Evolutionary conservation across 2,329 filamentous ascomycete species (phyloP).

Genomic region (Ceratocystis harringtonii): DNA sequence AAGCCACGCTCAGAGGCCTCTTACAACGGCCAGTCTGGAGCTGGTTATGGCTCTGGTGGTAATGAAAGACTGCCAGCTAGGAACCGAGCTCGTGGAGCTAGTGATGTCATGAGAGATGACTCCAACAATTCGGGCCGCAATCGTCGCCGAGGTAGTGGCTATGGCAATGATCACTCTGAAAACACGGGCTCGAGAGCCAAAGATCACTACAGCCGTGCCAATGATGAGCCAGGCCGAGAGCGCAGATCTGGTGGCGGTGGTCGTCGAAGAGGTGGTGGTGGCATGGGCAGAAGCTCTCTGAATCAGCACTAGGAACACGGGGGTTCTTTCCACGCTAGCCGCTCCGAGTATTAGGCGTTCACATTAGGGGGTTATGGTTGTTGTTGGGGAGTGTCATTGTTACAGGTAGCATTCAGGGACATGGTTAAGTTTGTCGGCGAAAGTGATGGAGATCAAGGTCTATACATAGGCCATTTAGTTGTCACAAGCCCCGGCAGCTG

Average conservation of each 20-base stretch:
- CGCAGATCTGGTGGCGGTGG: constrained; percentile 5
- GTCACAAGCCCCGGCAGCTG: no score
- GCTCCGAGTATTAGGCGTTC: constrained; percentile 12
- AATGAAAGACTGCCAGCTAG: not conserved
- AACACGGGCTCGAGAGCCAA: not conserved
- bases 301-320: constrained; percentile 14
- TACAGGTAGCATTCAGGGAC: constrained; percentile 12
- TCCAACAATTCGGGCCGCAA: not conserved
- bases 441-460: not conserved
- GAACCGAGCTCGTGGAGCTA: not conserved
- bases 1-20: not conserved
- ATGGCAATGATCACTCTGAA: not conserved
- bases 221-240: not conserved
- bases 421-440: not conserved
- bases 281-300: constrained; percentile 6
- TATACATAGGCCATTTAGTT: not conserved
- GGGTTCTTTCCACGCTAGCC: constrained; percentile 13
- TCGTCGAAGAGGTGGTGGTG: constrained; percentile 4
- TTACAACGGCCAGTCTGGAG: not conserved
- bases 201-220: not conserved
- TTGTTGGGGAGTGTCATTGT: constrained; percentile 9
- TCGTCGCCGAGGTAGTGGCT: not conserved
- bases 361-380: not conserved
- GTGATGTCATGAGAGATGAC: not conserved
- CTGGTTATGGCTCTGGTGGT: not conserved